Base-by-base conservation (phyloP, 805 yeast genomes). In the Candida insectorum region DNA sequence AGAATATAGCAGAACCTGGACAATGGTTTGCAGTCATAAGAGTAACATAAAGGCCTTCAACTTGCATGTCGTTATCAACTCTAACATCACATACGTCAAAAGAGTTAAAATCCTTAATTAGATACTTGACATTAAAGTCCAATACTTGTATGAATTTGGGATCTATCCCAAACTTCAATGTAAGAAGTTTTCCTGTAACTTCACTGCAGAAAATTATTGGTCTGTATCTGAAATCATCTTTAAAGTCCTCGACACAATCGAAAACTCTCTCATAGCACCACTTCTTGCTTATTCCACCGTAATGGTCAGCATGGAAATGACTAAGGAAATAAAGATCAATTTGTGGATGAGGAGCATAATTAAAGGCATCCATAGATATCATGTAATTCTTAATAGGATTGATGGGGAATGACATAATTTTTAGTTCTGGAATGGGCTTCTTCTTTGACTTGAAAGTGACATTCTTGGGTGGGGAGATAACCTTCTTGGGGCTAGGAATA, bases 291-390 rank as follows among this genome's bases (percentile, higher is more conserved):
- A 93, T 58, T 0, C 98, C 97, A 4, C 86, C 87, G 51, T 93
- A 93, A 54, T 93, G 98, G 54, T 93, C 98, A 0, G 95, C 67
- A 56, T 93, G 98, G 62, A 85, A 91, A 61, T 93, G 98, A 0
- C 87, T 73, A 16, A 85, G 58, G 41, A 82, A 75, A 55, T 83
- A 84, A 26, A 68, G 65, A 2, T 56, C 40, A 5, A 82, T 72
- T 1, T 57, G 52, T 0, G 60, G 62, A 40, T 73, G 65, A 0
- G 72, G 65, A 6, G 67, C 62, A 44, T 57, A 76, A 49, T 70
- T 60, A 56, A 83, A 76, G 0, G 88, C 88, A 58, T 83, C 93
- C 16, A 83, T 85, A 2, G 69, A 48, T 0, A 80, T 73, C 2
- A 75, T 45, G 35, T 67, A 60, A 3, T 47, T 39, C 11, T 21